Evolutionary conservation across 176 grass and related monocot species (phyloP), one percentile per base, ranked within the genome.

Genomic region (Triticum dicoccoides): DNA sequence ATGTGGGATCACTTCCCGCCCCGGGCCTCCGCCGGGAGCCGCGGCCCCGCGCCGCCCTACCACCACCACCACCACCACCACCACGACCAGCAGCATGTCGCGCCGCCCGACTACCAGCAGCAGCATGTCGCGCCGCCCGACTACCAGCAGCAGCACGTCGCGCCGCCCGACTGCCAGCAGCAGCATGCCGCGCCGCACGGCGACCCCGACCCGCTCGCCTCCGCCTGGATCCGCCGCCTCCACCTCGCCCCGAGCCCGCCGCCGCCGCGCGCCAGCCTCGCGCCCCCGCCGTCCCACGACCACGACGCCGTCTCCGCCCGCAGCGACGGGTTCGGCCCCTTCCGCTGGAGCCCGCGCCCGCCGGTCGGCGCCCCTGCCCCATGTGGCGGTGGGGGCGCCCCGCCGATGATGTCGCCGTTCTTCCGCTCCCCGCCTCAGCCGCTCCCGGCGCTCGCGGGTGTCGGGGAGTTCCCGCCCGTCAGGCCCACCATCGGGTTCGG

Each of bases 211-310:
- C 89, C 86, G 30, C 82, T 88, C n/a, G 33, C 82, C 87, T 92
- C 90, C 66, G 79, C 45, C 80, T 92, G 90, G 90, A 92, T 92
- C 84, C 86, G 80, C 74, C 87, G 90, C n/a, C 83, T 92, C 79
- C 90, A 89, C 83, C 83, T 86, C 37, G 37, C 76, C 12, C 83
- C 90, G 21, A 61, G 13, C 38, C 76, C 51, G 7, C 58, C 44
- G 0, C 74, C 79, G 35, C 45, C 88, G 4, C 65, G 41, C 9
- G 25, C 66, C 41, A 13, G 24, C 70, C 63, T 27, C 72, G 54
- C 84, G 18, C 58, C 59, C 4, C 58, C 44, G 24, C 70, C 29
- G 54, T 18, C 17, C 2, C 73, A 52, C 24, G 73, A 30, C 3
- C 89, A 84, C 61, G 83, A 86, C 35, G 79, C 66, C 21, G 27